Evolutionary conservation across 257 asterid genomes (phyloP).

Genomic region (Solanum pinnatisectum): DNA sequence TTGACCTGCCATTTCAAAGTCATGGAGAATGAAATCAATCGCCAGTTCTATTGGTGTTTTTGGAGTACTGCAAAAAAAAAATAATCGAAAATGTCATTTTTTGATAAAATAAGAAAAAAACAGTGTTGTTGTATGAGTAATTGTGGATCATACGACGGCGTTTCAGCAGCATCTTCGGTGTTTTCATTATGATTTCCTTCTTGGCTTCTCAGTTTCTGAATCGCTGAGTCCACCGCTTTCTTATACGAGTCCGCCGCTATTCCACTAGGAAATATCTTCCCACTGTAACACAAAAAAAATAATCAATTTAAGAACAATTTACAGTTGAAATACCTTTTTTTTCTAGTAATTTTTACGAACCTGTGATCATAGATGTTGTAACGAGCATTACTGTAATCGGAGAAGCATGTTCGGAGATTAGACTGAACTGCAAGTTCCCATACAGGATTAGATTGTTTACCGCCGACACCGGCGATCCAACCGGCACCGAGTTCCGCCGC

Average conservation of each 20-base stretch:
- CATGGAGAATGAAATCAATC: conserved; percentile 88
- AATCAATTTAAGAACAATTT: not conserved
- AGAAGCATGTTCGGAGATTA: conserved; percentile 78
- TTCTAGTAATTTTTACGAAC: conserved; percentile 10
- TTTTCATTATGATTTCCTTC: conserved; percentile 25
- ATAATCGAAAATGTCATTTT: not conserved
- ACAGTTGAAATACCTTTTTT: not conserved
- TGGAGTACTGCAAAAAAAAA: conserved; percentile 31
- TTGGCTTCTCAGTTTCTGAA: conserved; percentile 42
- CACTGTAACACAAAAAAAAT: conserved; percentile 23
- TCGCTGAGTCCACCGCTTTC: conserved; percentile 82
- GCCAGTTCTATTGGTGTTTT: conserved; percentile 89
- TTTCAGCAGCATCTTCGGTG: conserved; percentile 16
- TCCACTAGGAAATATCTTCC: conserved; percentile 80
- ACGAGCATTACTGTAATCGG: conserved; percentile 83
- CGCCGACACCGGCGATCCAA: conserved; percentile 98
- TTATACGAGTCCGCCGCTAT: conserved; percentile 69
- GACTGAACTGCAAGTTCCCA: conserved; percentile 77
- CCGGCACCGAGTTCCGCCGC: conserved; percentile 97
- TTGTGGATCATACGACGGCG: conserved; percentile 25
- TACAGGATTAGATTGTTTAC: conserved; percentile 62
- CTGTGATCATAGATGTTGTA: conserved; percentile 83
- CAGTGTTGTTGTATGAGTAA: not conserved
- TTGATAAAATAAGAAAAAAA: not conserved
- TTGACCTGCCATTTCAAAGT: conserved; percentile 96